A percentile compares a stretch with the other conserved stretches of the same genome.
phyloP scores from a whole-genome alignment of 2,329 filamentous ascomycete genomes.

The Alternaria sp. region DNA sequence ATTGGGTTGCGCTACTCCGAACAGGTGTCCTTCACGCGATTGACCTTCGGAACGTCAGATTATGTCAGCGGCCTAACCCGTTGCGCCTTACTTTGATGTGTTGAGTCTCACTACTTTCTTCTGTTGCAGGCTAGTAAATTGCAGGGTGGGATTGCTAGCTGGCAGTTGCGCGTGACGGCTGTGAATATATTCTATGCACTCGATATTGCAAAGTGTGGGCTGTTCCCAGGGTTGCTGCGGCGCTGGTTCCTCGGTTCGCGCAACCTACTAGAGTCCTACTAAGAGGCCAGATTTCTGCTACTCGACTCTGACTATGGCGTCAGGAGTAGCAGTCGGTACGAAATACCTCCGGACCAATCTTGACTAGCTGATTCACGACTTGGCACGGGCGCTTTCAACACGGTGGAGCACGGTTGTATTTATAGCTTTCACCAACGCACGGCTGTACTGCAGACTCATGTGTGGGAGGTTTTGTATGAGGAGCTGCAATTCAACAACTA shows the following conservation, averaged over 20 bases:
- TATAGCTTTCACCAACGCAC: background rate
- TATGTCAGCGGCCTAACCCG: slow-evolving; percentile 25
- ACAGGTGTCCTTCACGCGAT: slow-evolving; percentile 22
- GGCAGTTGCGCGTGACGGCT: slow-evolving; percentile 2
- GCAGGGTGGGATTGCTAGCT: slow-evolving; percentile 5
- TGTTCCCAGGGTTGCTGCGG: background rate
- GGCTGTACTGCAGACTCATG: background rate
- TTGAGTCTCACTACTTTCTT: slow-evolving; percentile 10
- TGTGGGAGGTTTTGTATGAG: background rate
- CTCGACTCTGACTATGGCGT: slow-evolving; percentile 5
- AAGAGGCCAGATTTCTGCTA: slow-evolving; percentile 11
- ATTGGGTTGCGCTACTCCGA: slow-evolving; percentile 36
- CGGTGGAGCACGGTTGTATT: background rate
- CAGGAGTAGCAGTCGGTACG: background rate
- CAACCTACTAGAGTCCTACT: background rate
- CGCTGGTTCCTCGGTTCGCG: slow-evolving; percentile 4
- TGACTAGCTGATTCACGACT: background rate
- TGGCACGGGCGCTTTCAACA: background rate
- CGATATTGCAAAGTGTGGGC: background rate
- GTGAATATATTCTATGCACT: background rate
- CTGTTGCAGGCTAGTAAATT: slow-evolving; percentile 12
- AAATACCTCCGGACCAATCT: background rate
- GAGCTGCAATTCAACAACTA: background rate
- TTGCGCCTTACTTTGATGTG: slow-evolving; percentile 10
- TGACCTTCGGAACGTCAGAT: slow-evolving; percentile 15